Percentiles rank a stretch among this genome's conserved stretches.
phyloP scores from a whole-genome alignment of 805 yeast species.

The Martiniozyma abietophila region DNA sequence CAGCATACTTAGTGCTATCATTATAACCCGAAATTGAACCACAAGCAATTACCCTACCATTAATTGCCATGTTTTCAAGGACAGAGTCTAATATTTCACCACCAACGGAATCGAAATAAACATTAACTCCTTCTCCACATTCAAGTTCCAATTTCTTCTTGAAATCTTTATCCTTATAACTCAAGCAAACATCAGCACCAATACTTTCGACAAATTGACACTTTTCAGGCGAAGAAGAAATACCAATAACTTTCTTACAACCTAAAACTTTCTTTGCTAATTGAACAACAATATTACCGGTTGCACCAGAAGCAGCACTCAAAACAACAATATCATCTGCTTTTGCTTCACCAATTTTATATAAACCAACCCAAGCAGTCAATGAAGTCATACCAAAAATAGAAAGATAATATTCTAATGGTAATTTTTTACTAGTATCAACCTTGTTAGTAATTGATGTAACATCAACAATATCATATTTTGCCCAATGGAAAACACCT shows the following conservation, averaged over 20 bases:
- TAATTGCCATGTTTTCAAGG: too few species aligned
- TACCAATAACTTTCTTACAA: conserved; percentile 49
- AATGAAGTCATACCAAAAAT: conserved; percentile 48
- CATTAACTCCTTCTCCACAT: too few species aligned
- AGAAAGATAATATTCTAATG: conserved; percentile 37
- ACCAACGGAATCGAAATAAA: too few species aligned
- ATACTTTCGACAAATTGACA: conserved; percentile 42
- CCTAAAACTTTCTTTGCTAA: conserved; percentile 43
- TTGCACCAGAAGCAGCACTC: conserved; percentile 69
- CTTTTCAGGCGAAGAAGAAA: conserved; percentile 53
- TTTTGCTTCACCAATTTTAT: conserved; percentile 38
- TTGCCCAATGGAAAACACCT: conserved; percentile 38
- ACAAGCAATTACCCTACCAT: too few species aligned
- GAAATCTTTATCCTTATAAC: conserved; percentile 40
- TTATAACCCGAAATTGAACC: too few species aligned
- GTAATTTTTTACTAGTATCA: conserved; percentile 21
- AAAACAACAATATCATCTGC: conserved; percentile 40
- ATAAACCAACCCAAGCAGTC: conserved; percentile 52
- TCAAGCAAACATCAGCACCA: conserved; percentile 44
- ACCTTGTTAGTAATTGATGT: conserved; percentile 23
- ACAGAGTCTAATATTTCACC: too few species aligned
- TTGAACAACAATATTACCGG: conserved; percentile 53
- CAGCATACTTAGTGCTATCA: too few species aligned
- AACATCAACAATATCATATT: conserved; percentile 31
- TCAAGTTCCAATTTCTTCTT: conserved; percentile 29